phyloP scores from a whole-genome alignment of 441 rosid genomes.

The Eutrema salsugineum region DNA sequence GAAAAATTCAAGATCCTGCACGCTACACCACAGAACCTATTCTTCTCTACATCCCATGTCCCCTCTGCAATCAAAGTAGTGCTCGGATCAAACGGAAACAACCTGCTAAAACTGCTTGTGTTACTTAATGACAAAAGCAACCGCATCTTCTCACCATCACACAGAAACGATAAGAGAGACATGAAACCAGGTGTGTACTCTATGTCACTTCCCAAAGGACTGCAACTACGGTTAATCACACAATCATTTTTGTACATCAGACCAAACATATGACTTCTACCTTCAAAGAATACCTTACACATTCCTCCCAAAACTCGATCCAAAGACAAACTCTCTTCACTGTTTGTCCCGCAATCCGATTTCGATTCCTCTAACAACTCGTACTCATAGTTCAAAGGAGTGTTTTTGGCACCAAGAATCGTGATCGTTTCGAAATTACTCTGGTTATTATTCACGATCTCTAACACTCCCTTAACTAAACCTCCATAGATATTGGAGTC shows the following conservation, averaged over 20 bases:
- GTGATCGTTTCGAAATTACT: conserved; percentile 56
- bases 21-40: conserved; percentile 59
- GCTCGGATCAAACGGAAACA: conserved; percentile 63
- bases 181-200: conserved; percentile 42
- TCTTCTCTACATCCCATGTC: conserved; percentile 63
- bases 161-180: conserved; percentile 39
- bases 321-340: conserved; percentile 34
- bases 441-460: conserved; percentile 38
- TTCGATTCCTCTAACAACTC: conserved; percentile 41
- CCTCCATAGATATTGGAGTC: conserved; percentile 45
- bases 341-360: conserved; percentile 30
- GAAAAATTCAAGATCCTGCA: conserved; percentile 61
- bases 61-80: conserved; percentile 72
- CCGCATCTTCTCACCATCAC: conserved; percentile 43
- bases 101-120: conserved; percentile 14
- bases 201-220: conserved; percentile 33
- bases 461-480: conserved; percentile 61
- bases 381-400: conserved; percentile 49
- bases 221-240: conserved; percentile 37
- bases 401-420: conserved; percentile 49
- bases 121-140: conserved; percentile 51
- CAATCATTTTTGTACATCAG: conserved; percentile 52
- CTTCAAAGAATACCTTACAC: conserved; percentile 38
- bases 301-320: conserved; percentile 31
- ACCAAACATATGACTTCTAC: conserved; percentile 34